Percentiles rank a stretch among this genome's conserved stretches.
Evolutionary conservation across 2,329 filamentous ascomycete genomes (phyloP).

Genomic region (Daldinia eschscholtzii): DNA sequence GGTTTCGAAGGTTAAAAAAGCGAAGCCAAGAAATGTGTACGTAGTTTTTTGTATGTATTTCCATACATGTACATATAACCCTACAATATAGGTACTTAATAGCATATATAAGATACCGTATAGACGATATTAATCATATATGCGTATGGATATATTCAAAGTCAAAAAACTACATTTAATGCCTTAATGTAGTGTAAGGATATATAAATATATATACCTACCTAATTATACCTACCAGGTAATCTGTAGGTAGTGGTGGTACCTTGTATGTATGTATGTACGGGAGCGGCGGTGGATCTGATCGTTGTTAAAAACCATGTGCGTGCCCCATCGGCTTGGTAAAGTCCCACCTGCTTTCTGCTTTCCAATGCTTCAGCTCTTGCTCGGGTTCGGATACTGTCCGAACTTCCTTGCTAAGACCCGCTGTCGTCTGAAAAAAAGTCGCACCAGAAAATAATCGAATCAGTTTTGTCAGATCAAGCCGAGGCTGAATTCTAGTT

Average conservation of each 20-base stretch:
- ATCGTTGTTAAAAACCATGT: slow-evolving; percentile 41
- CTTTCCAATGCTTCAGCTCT: slow-evolving; percentile 23
- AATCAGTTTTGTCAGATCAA: slow-evolving; percentile 14
- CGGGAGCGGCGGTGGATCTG: slow-evolving; percentile 31
- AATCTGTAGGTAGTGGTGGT: too few relatives aligned
- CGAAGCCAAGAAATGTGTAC: background rate
- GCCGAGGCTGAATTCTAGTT: slow-evolving; percentile 10
- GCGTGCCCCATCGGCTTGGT: slow-evolving; percentile 34
- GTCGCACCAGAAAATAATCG: slow-evolving; percentile 27
- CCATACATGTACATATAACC: background rate
- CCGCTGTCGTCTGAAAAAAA: slow-evolving; percentile 7
- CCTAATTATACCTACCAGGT: too few relatives aligned
- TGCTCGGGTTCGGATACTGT: slow-evolving; percentile 33
- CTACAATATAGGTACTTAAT: background rate
- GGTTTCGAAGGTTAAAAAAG: slow-evolving; percentile 7
- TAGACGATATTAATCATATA: background rate
- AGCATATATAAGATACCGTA: too few relatives aligned
- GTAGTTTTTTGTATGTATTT: background rate
- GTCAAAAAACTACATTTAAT: too few relatives aligned
- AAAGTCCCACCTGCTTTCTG: slow-evolving; percentile 32
- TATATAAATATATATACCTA: background rate
- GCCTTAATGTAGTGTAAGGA: too few relatives aligned
- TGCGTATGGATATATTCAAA: background rate
- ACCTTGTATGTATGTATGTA: background rate
- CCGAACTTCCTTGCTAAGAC: slow-evolving; percentile 19